A percentile compares a stretch with the other conserved stretches of the same genome.
Evolutionary conservation across 345 rosid genomes (phyloP).

Genomic region (Camelina laxa): DNA sequence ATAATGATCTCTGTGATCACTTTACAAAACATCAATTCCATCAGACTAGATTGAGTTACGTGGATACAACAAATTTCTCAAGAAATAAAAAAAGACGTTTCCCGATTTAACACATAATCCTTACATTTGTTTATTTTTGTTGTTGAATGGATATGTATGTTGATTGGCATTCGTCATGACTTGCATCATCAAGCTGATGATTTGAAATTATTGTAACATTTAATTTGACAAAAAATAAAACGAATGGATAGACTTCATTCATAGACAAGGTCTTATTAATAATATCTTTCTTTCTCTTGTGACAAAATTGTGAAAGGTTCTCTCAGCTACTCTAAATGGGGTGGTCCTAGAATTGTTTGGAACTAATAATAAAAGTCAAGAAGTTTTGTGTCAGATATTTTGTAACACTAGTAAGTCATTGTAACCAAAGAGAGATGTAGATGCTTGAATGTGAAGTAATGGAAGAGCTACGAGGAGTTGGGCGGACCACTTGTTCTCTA

Average conservation of each 20-base stretch:
- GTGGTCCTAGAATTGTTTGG: background rate
- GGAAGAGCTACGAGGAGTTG: background rate
- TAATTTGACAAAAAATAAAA: background rate
- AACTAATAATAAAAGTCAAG: background rate
- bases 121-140: too few relatives aligned
- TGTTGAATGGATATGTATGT: too few relatives aligned
- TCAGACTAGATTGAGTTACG: background rate
- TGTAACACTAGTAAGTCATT: background rate
- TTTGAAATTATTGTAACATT: background rate
- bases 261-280: background rate
- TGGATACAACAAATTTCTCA: background rate
- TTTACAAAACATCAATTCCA: background rate
- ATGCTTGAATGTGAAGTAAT: background rate
- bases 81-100: too few relatives aligned
- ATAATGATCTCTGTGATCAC: background rate
- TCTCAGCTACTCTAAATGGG: background rate
- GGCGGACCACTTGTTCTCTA: background rate
- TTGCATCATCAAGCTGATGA: slow-evolving; percentile 11
- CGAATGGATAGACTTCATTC: background rate
- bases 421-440: background rate
- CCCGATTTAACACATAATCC: too few relatives aligned
- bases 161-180: slow-evolving; percentile 8
- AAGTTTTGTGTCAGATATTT: background rate
- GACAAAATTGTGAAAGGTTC: background rate
- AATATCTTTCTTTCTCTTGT: background rate